Evolutionary conservation across 371 early-diverging fungal genomes (phyloP), one percentile per base, ranked within the genome.

Genomic region (Syncephalis fuscata): DNA sequence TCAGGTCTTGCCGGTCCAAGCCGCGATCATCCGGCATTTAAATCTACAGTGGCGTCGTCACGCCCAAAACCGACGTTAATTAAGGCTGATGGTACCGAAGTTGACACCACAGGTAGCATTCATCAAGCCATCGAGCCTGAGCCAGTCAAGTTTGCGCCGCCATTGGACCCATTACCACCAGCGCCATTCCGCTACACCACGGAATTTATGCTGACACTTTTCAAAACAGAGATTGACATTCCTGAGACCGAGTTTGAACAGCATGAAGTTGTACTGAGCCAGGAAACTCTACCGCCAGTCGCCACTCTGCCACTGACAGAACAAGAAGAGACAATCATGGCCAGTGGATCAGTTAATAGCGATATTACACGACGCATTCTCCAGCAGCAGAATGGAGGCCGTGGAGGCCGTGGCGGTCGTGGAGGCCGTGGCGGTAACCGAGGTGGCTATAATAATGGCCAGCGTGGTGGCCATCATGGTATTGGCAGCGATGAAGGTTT

Each of bases 161-260:
- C 40, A 50, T 36, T 17, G 48, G 45, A n/a, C 48, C 61, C 25
- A 74, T 70, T 51, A 11, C 32, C 32, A 32, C 32, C 32, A 32
- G 32, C 32, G 11, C 70, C 76, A 2, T 77, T 73, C 59, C 75
- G 70, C 68, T 86, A 82, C 60, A 74, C 79, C n/a, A 81, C 79
- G 53, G 86, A 82, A 25, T 66, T 70, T 45, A 82, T 86, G 83
- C 65, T 86, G n/a, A 68, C 70, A 22, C 66, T 86, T 45, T 86
- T 71, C 59, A 71, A 67, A 37, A 16, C 15, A 15, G 74, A 76
- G 8, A 63, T 64, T 38, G 74, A 64, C 26, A 49, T 78, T 24
- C 73, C 81, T 25, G 62, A 72, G 26, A 32, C 4, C 32, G 32
- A 32, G 32, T 82, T 86, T 58, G 77, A 80, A 46, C 65, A 68